Conservation (phyloP, 345 rosid species). For the Eucalyptus virginea region DNA sequence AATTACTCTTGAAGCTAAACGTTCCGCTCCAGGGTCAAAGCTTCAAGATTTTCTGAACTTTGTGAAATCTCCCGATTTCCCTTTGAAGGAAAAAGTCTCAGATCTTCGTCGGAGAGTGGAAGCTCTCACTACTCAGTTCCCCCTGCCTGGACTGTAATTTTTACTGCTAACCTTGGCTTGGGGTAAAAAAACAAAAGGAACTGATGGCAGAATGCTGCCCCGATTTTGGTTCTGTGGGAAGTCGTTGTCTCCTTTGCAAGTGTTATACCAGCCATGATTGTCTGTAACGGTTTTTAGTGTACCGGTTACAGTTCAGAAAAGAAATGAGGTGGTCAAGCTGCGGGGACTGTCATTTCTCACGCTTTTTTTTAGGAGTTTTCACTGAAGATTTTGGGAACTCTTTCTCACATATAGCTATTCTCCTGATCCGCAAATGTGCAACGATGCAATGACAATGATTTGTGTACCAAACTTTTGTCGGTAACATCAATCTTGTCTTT, state of each 20-base stretch:
- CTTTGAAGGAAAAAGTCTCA: conserved; percentile 32
- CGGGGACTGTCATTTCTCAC: neutral
- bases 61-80: conserved; percentile 46
- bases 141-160: conserved; percentile 62
- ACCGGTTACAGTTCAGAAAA: neutral
- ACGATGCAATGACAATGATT: neutral
- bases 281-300: neutral
- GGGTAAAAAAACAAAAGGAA: neutral
- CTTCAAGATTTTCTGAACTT: conserved; percentile 71
- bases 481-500: neutral
- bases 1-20: conserved; percentile 57
- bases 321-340: neutral
- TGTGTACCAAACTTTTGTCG: neutral
- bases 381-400: neutral
- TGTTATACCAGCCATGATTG: neutral
- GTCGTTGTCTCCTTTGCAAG: neutral
- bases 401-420: neutral
- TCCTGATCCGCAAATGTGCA: neutral
- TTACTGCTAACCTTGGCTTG: neutral
- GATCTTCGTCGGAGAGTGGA: conserved; percentile 55
- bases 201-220: neutral
- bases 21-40: conserved; percentile 44
- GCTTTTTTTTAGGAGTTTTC: neutral
- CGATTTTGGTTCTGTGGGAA: neutral
- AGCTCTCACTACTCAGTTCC: conserved; percentile 60